Percentiles rank a stretch among this genome's conserved stretches.
Conservation (phyloP, 2,329 filamentous ascomycete genomes). For the Aureobasidium subglaciale region DNA sequence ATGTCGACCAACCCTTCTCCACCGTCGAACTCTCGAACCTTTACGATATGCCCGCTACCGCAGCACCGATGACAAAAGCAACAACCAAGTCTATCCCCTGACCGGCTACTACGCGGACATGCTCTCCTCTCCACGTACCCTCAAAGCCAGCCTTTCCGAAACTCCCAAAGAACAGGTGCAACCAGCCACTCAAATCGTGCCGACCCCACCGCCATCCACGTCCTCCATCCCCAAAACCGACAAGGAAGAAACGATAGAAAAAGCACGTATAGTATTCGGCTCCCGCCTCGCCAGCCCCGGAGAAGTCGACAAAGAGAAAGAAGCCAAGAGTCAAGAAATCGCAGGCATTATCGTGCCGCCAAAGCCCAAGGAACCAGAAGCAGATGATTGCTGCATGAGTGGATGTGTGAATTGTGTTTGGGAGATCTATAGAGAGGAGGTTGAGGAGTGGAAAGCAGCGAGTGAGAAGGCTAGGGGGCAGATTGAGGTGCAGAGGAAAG, state of each 20-base stretch:
- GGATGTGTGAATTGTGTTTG: constrained; percentile 97
- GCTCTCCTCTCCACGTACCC: constrained; percentile 18
- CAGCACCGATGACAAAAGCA: neutral
- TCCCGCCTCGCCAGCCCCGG: constrained; percentile 67
- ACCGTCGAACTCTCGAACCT: neutral
- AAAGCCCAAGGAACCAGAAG: constrained; percentile 80
- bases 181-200: constrained; percentile 28
- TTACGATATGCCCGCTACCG: neutral
- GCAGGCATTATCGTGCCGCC: constrained; percentile 80
- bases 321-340: constrained; percentile 55
- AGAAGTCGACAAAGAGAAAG: constrained; percentile 56
- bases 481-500: constrained; percentile 31
- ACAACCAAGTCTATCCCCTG: constrained; percentile 17
- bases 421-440: constrained; percentile 83
- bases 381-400: constrained; percentile 98
- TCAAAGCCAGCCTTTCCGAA: neutral
- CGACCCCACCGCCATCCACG: constrained; percentile 27
- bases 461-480: constrained; percentile 56
- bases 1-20: neutral
- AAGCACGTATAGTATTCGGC: constrained; percentile 70
- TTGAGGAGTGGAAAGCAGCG: constrained; percentile 76
- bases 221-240: constrained; percentile 38
- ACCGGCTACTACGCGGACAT: constrained; percentile 23
- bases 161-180: constrained; percentile 20
- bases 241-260: constrained; percentile 49